Evolutionary conservation across 345 rosid species (phyloP), one percentile per base, ranked within the genome.

Genomic region (Rhodamnia rubescens): DNA sequence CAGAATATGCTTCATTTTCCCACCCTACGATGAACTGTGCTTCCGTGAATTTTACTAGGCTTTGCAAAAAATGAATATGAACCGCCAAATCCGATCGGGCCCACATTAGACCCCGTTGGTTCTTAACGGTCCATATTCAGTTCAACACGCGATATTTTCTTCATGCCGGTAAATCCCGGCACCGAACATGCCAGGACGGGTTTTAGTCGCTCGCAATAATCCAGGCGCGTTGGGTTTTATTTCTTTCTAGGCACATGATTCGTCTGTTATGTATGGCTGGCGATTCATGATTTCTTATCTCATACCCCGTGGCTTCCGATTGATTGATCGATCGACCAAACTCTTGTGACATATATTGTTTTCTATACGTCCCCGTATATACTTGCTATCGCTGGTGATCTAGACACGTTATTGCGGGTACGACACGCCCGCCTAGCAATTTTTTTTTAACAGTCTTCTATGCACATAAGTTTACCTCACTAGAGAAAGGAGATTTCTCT

Each of bases 281-380:
- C 69, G 5, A 13, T 59, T 59, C 40, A 0, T 26, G 1, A 24
- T 27, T 57, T 11, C 15, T 26, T 26, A 56, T 56, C 6, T 44
- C 47, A 8, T 44, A 44, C 1, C 47, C 1, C 1, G 11, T 7
- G 24, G 24, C 24, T 64, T 32, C 7, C 22, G 7, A 29, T 29
- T 5, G 7, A 32, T 69, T 32, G 24, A 32, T 11, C 21, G 11
- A 8, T 69, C 24, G 8, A 32, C 40, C 5, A 32, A 3, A 32
- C 3, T 1, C 2, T 29, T 1, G 42, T 8, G 22, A 29, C 21
- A 29, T 15, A 7, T 8, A 11, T 12, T 7, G 16, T n/a, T 47
- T 47, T 13, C 2, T 0, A 4, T 12, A 7, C n/a, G 11, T 64
- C 40, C 10, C 0, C 0, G 16, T 5, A 32, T 16, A 9, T 32